A percentile compares a stretch with the other conserved stretches of the same genome.
Conservation (phyloP, 73 alveolate genomes). For the Halteria grandinella region DNA sequence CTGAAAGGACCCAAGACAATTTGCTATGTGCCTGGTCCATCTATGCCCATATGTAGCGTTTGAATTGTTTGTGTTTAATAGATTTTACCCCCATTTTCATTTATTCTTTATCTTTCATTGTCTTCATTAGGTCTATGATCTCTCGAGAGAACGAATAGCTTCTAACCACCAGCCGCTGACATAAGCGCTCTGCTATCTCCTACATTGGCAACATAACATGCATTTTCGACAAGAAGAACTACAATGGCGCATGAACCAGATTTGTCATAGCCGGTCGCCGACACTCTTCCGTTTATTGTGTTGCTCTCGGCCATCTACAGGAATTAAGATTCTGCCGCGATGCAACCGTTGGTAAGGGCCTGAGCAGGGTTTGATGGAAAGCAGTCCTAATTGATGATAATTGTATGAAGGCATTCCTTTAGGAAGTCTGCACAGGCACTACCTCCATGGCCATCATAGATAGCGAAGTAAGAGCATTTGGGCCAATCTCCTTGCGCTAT, state of each 20-base stretch:
- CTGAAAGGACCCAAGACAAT: conserved; percentile 75
- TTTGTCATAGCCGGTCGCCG: too few relatives aligned
- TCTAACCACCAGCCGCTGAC: conserved; percentile 33
- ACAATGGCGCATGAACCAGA: conserved; percentile 71
- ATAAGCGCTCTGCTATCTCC: conserved; percentile 75
- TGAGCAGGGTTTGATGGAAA: conserved; percentile 64
- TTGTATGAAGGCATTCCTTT: conserved; percentile 88
- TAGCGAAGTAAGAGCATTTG: conserved; percentile 94
- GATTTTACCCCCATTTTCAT: conserved; percentile 61
- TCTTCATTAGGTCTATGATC: conserved; percentile 70
- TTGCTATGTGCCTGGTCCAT: too few relatives aligned
- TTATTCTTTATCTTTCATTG: conserved; percentile 43
- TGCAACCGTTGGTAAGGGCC: conserved; percentile 58
- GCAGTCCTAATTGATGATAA: conserved; percentile 52
- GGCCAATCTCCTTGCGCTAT: conserved; percentile 82
- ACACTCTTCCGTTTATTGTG: conserved; percentile 48
- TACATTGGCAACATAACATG: conserved; percentile 69
- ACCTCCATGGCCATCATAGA: conserved; percentile 99
- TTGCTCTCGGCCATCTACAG: conserved; percentile 68
- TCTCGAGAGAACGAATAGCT: conserved; percentile 45
- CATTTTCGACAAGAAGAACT: conserved; percentile 32
- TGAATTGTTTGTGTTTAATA: conserved; percentile 29
- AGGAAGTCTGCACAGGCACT: conserved; percentile 93
- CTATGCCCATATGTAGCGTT: conserved; percentile 25
- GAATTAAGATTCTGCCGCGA: conserved; percentile 43